Evolutionary conservation across 1,284 basidiomycete species (phyloP), one percentile per base, ranked within the genome.

Genomic region (Melampsora larici-populina): DNA sequence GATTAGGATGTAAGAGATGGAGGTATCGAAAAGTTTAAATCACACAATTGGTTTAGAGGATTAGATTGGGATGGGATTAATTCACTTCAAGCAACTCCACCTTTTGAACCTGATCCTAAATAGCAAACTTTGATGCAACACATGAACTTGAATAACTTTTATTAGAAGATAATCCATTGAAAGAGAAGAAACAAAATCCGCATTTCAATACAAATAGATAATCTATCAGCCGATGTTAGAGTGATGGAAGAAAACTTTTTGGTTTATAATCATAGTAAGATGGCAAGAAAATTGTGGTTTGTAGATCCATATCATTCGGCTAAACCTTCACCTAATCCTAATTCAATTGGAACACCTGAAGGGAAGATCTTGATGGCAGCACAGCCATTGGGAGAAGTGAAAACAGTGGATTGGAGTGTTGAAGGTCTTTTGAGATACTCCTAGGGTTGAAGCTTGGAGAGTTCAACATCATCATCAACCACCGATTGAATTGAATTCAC

Each of bases 51-150:
- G 91, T 1, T 89, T 90, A 79, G 88, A 89, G 75, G 91, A 93
- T 79, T 84, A 15, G 91, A 97, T 83, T 99, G 95, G 95, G 89
- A 89, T 26, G 89, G 89, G 0, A 84, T 99, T 75, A 90, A 93
- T 82, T 86, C 86, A 74, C 98, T 98, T 84, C 87, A 90, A 81
- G 88, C 90, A 33, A 87, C 86, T 0, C 90, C 96, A 51, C 93
- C 94, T 0, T 99, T 98, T 82, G 89, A 93, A 78, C 96, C 96
- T 70, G 95, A 98, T 84, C 90, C 26, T 97, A 97, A 86, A 96
- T 96, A 84, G 94, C 96, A 26, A 98, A 99, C 84, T 99, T 98
- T 84, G 96, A 99, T 83, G 95, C 95, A n/a, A 97, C 96, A 18
- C 95, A 98, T 83, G 96, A 99, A 85, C 85, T 99, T 46, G 96